A percentile compares a stretch with the other conserved stretches of the same genome.
phyloP scores from a whole-genome alignment of 2,329 filamentous ascomycete species.

The Onygena corvina region DNA sequence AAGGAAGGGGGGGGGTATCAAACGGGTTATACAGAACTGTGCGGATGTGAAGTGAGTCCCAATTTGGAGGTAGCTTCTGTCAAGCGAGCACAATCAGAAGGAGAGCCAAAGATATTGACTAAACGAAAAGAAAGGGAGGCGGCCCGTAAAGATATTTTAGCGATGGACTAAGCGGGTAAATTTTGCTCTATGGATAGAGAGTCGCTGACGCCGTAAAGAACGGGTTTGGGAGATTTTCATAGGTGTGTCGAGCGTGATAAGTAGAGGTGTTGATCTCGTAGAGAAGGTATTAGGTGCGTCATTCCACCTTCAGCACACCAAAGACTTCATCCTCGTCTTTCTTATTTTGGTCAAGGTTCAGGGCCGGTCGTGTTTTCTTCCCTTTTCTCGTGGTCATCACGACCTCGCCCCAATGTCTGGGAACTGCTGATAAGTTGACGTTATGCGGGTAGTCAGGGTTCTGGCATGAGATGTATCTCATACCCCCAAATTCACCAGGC shows the following conservation, averaged over 20 bases:
- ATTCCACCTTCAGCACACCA: conserved; percentile 28
- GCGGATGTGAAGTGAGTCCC: too few relatives aligned
- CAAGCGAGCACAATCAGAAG: too few relatives aligned
- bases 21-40: too few relatives aligned
- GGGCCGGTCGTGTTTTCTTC: conserved; percentile 19
- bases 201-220: not conserved
- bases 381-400: conserved; percentile 30
- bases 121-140: not conserved
- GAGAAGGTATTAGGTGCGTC: not conserved
- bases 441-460: conserved; percentile 5
- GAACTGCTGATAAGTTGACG: conserved; percentile 19
- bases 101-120: not conserved
- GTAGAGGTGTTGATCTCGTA: not conserved
- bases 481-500: conserved; percentile 14
- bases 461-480: conserved; percentile 15
- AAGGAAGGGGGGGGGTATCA: too few relatives aligned
- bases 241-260: not conserved
- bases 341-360: conserved; percentile 17
- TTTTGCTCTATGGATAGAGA: not conserved
- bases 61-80: too few relatives aligned
- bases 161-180: not conserved
- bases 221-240: not conserved
- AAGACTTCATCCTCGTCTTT: conserved; percentile 30
- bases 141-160: not conserved
- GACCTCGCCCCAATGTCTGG: conserved; percentile 36